These are phyloP conservation scores for Asparagopsis taxiformis DNA, from an alignment of 31 red algal species.

Conservation along the genomic window DNA sequence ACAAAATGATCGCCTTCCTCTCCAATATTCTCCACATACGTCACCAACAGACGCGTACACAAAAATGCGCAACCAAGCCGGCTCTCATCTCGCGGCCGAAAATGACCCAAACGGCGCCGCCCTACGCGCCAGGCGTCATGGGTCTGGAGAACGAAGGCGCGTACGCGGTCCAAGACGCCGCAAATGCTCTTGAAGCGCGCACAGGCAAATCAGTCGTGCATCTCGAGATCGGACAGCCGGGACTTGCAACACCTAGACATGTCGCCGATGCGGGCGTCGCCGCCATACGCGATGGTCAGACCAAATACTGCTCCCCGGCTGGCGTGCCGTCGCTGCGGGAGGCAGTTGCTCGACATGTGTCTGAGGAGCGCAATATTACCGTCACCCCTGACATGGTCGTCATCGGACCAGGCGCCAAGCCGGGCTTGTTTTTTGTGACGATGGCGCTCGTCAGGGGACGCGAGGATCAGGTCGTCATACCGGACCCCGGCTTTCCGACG, in stretches of 20 bases:
- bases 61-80: no score
- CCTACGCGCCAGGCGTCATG: no score
- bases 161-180: conserved; percentile 70
- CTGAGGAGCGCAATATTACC: conserved; percentile 43
- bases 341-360: conserved; percentile 64
- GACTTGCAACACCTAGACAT: conserved; percentile 62
- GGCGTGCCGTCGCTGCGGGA: conserved; percentile 68
- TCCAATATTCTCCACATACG: no score
- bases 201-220: conserved; percentile 63
- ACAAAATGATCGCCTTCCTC: no score
- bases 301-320: conserved; percentile 72
- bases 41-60: no score
- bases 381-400: conserved; percentile 63
- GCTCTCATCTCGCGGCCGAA: no score
- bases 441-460: conserved; percentile 62
- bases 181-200: conserved; percentile 61
- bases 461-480: conserved; percentile 90
- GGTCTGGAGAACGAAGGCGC: no score
- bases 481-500: conserved; percentile 84
- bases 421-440: conserved; percentile 72
- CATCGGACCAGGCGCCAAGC: conserved; percentile 85
- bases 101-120: no score
- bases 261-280: conserved; percentile 71
- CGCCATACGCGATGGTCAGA: conserved; percentile 67
- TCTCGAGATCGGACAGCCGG: conserved; percentile 82